Base-by-base conservation (phyloP, 306 rosid genomes). In the Mucuna pruriens region DNA sequence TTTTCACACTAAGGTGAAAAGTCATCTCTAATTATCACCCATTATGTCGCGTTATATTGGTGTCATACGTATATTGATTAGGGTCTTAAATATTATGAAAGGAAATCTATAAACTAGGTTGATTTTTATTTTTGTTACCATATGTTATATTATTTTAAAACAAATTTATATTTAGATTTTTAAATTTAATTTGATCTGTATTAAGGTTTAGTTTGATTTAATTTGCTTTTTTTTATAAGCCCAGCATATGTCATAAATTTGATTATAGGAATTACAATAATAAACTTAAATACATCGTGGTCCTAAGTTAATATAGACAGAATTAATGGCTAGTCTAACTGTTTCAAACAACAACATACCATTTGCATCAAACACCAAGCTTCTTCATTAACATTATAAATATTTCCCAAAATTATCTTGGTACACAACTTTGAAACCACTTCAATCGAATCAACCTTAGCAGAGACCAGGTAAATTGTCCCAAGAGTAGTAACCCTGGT, bases 391-490 rank as follows among this genome's bases (percentile, higher is more conserved):
- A 63, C 16, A 64, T 55, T 2, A 44, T 23, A 44, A 51, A 69
- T 49, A 60, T 40, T 52, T 49, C 67, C 65, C 49, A 69, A 79
- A 61, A 33, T 23, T 42, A 55, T 71, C 39, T 71, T 77, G 23
- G 11, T 76, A 77, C 54, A 55, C 22, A 79, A 46, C 8, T 65
- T 80, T 63, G 2, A 55, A 31, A 40, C 49, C 26, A 75, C 67
- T 72, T 36, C 23, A 65, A 69, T 25, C 4, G 48, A 20, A 63
- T 46, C 60, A 84, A 40, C 73, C 78, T 88, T 77, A 89, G 85
- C 94, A 88, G 12, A 95, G 85, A 38, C 90, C 86, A 52, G 95
- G 91, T 71, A 93, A 83, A 76, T 87, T 89, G 77, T 93, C 97
- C 97, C 99, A 93, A 40, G 90, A 4, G 84, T 84, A 85, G 81